Percentiles rank a stretch among this genome's conserved stretches.
Conservation (phyloP, 345 rosid genomes). For the Excoecaria agallocha region DNA sequence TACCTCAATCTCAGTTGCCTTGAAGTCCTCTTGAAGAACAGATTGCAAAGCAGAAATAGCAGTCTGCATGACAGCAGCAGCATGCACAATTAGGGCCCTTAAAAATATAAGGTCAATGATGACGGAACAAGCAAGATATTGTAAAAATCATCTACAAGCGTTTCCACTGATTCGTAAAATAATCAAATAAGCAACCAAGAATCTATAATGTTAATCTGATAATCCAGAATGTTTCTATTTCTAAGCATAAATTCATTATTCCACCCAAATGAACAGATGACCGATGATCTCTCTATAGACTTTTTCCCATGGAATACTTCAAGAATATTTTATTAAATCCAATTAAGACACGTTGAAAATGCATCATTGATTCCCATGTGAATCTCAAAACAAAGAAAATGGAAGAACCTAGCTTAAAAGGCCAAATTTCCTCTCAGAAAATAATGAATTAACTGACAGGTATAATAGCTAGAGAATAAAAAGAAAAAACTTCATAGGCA, state of each 20-base stretch:
- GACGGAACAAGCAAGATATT: neutral
- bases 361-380: neutral
- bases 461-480: neutral
- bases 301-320: neutral
- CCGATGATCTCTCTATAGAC: neutral
- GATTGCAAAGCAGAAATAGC: conserved; percentile 81
- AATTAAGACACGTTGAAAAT: neutral
- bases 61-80: conserved; percentile 39
- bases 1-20: conserved; percentile 95
- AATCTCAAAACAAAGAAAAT: neutral
- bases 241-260: neutral
- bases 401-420: neutral
- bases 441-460: neutral
- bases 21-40: conserved; percentile 90
- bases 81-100: conserved; percentile 9
- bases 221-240: neutral
- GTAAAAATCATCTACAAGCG: neutral
- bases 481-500: neutral
- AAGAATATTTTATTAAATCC: neutral
- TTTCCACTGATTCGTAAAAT: neutral
- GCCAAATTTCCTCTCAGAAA: neutral
- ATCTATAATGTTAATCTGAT: too few species aligned
- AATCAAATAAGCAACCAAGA: neutral
- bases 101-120: neutral
- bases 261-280: neutral